Conservation (phyloP, 1,284 basidiomycete genomes). For the Meripilus lineatus region DNA sequence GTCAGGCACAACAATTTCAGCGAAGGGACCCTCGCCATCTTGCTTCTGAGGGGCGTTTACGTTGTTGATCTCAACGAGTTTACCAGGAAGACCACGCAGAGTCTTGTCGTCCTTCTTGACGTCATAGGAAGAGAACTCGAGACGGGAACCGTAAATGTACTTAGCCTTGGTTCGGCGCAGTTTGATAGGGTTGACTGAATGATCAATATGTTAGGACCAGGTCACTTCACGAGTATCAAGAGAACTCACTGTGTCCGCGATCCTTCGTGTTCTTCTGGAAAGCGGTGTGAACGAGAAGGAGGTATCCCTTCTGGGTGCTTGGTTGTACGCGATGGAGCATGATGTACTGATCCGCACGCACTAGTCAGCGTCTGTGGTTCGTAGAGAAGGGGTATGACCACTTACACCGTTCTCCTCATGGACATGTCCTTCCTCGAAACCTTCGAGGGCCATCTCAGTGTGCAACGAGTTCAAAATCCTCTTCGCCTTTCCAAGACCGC, state of each 20-base stretch:
- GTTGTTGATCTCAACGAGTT: conserved; percentile 58
- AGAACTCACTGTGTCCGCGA: conserved; percentile 64
- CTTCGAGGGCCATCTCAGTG: conserved; percentile 82
- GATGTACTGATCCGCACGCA: conserved; percentile 76
- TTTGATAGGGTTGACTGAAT: conserved; percentile 75
- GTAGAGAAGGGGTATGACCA: conserved; percentile 14
- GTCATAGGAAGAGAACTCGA: conserved; percentile 66
- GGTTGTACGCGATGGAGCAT: conserved; percentile 89
- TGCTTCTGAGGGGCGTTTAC: conserved; percentile 49
- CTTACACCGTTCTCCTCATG: conserved; percentile 91
- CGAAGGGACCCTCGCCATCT: conserved; percentile 66
- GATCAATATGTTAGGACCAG: not conserved
- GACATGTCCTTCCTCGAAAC: conserved; percentile 87
- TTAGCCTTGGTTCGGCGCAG: conserved; percentile 74
- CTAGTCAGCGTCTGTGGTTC: not conserved
- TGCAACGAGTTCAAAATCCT: conserved; percentile 82
- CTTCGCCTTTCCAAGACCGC: conserved; percentile 81
- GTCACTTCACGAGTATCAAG: conserved; percentile 1
- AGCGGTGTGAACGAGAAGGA: conserved; percentile 87
- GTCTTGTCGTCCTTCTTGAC: conserved; percentile 48
- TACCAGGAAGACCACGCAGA: conserved; percentile 72
- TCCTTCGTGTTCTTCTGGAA: conserved; percentile 78
- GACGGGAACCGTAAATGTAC: conserved; percentile 75
- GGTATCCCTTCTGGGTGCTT: conserved; percentile 84
- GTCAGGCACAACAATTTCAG: conserved; percentile 79